These are phyloP conservation scores for Malus hybrid DNA, from an alignment of 331 rosid genomes.

Conservation along the genomic window DNA sequence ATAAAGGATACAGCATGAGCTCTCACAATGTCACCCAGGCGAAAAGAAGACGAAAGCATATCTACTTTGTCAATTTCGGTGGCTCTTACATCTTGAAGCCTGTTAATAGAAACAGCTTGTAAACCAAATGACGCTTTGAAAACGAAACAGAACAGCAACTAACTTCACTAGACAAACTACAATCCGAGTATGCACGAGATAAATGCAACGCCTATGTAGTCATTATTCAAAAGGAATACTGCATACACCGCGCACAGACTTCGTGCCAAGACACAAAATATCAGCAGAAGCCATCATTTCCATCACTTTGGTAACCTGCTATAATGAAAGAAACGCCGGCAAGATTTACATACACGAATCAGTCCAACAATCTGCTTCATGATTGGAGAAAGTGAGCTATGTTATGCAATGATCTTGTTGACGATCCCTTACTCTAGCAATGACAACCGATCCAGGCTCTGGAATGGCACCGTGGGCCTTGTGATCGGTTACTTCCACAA, in stretches of 20 bases:
- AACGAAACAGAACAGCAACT: neutral
- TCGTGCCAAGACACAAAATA: slow-evolving; percentile 83
- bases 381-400: neutral
- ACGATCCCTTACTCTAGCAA: slow-evolving; percentile 53
- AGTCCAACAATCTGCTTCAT: neutral
- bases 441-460: slow-evolving; percentile 71
- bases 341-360: neutral
- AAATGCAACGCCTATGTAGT: neutral
- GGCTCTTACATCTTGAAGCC: slow-evolving; percentile 96
- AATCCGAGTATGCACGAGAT: neutral
- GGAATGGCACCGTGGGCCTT: slow-evolving; percentile 91
- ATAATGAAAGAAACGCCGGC: neutral
- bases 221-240: neutral
- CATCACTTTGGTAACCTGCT: slow-evolving; percentile 79
- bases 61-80: slow-evolving; percentile 97
- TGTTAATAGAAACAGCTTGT: slow-evolving; percentile 22
- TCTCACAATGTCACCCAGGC: slow-evolving; percentile 67
- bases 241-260: slow-evolving; percentile 59
- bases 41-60: slow-evolving; percentile 72
- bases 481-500: slow-evolving; percentile 82
- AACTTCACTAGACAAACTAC: neutral
- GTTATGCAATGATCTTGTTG: neutral
- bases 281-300: slow-evolving; percentile 64
- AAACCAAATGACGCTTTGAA: neutral
- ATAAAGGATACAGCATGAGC: slow-evolving; percentile 70